Percentiles rank a stretch among this genome's conserved stretches.
These are phyloP conservation scores for Pleurostoma richardsiae DNA, from an alignment of 2,329 filamentous ascomycete species.

Conservation along the genomic window DNA sequence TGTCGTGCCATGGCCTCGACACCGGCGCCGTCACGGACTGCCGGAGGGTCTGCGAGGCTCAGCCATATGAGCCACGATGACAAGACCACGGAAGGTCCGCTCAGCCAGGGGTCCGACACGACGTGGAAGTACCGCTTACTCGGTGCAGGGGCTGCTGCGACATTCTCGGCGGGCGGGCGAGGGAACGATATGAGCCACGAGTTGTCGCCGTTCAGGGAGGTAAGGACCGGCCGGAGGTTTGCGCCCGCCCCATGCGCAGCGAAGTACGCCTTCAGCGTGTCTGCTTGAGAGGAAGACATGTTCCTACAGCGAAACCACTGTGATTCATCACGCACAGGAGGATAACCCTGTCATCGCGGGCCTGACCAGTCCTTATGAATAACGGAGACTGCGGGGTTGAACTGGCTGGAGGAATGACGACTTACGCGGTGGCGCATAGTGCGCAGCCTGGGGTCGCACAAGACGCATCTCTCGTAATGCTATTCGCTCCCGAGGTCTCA, in stretches of 20 bases:
- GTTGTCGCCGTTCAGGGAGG: constrained; percentile 1
- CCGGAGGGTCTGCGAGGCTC: constrained; percentile 1
- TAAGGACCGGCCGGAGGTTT: background rate
- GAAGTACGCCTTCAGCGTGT: background rate
- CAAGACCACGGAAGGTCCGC: background rate
- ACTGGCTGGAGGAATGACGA: no score
- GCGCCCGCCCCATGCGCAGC: background rate
- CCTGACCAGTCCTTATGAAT: no score
- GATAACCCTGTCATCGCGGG: no score
- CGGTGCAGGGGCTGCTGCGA: background rate
- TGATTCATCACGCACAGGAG: no score
- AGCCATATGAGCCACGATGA: constrained; percentile 6
- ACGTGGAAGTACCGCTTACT: constrained; percentile 2
- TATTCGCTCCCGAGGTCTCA: no score
- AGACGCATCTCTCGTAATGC: no score
- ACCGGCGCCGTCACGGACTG: constrained; percentile 4
- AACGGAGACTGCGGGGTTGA: no score
- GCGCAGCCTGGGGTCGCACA: no score
- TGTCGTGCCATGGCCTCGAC: constrained; percentile 8
- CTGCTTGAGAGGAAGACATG: background rate
- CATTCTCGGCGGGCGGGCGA: background rate
- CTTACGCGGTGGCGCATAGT: no score
- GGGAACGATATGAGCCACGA: constrained; percentile 4
- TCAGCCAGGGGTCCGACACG: constrained; percentile 3
- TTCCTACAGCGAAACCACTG: no score